phyloP scores from a whole-genome alignment of 345 rosid species.

The Aquilaria sinensis region DNA sequence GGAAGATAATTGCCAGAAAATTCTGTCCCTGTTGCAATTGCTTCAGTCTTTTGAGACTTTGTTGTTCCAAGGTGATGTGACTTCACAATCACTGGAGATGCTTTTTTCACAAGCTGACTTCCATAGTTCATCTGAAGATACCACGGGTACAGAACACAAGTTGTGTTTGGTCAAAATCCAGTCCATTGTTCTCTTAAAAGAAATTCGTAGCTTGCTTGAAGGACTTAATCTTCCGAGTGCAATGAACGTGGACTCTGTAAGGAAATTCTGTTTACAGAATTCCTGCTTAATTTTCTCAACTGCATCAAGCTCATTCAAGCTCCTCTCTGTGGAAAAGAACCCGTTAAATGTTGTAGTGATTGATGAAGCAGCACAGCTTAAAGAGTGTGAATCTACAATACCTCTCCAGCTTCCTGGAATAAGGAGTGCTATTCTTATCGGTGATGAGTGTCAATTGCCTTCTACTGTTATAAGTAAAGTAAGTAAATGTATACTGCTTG shows the following conservation, averaged over 20 bases:
- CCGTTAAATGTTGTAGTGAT: conserved; percentile 39
- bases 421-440: conserved; percentile 36
- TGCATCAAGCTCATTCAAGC: conserved; percentile 28
- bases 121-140: not conserved
- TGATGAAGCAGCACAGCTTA: conserved; percentile 64
- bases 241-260: not conserved
- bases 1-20: conserved; percentile 11
- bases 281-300: conserved; percentile 40
- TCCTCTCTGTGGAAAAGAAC: conserved; percentile 15
- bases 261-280: conserved; percentile 26
- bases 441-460: conserved; percentile 51
- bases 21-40: conserved; percentile 12
- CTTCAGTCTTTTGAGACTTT: conserved; percentile 20
- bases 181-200: conserved; percentile 21
- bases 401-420: conserved; percentile 40
- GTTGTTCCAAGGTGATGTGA: conserved; percentile 12
- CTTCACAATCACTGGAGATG: conserved; percentile 19
- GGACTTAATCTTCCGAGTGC: conserved; percentile 22
- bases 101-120: conserved; percentile 11
- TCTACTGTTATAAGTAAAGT: conserved; percentile 43
- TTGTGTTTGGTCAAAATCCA: conserved; percentile 15
- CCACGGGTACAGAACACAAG: not conserved
- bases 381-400: conserved; percentile 49
- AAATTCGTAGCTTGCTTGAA: conserved; percentile 8
- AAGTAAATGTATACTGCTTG: conserved; percentile 5